A percentile compares a stretch with the other conserved stretches of the same genome.
phyloP scores from a whole-genome alignment of 805 yeast species.

The Naumovozyma dairenensis region DNA sequence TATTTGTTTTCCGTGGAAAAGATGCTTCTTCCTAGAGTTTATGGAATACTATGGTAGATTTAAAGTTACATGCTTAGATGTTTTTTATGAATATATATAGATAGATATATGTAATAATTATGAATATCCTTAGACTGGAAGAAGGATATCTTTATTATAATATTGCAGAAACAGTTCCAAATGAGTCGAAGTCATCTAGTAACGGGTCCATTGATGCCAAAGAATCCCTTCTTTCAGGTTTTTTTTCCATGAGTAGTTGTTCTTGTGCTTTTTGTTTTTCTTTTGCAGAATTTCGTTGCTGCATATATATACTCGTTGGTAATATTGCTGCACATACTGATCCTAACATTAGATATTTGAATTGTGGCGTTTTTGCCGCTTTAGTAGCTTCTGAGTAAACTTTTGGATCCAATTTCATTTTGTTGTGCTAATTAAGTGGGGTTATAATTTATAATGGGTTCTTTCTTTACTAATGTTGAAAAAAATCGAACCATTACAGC shows the following conservation, averaged over 20 bases:
- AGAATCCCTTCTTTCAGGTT: not conserved
- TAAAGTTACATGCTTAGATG: too few species aligned
- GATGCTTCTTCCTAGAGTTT: too few species aligned
- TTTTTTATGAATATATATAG: too few species aligned
- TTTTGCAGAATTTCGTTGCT: too few species aligned
- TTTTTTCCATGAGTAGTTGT: not conserved
- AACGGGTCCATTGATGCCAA: not conserved
- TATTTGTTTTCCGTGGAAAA: too few species aligned
- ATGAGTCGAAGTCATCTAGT: not conserved
- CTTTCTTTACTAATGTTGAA: not conserved
- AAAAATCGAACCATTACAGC: too few species aligned
- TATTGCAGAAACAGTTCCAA: not conserved
- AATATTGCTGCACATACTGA: conserved; percentile 22
- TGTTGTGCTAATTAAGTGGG: not conserved
- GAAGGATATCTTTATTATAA: too few species aligned
- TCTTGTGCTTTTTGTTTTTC: not conserved
- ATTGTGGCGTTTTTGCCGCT: conserved; percentile 18
- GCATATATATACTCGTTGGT: conserved; percentile 11
- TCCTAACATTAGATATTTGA: conserved; percentile 20
- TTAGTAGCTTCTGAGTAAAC: conserved; percentile 21
- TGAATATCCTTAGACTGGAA: too few species aligned
- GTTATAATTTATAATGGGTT: not conserved
- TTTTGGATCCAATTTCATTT: conserved; percentile 21
- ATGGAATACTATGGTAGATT: too few species aligned
- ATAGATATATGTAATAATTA: too few species aligned